A percentile compares a stretch with the other conserved stretches of the same genome.
Evolutionary conservation across 768 basidiomycete genomes (phyloP).

Genomic region (Myochromella boudieri): DNA sequence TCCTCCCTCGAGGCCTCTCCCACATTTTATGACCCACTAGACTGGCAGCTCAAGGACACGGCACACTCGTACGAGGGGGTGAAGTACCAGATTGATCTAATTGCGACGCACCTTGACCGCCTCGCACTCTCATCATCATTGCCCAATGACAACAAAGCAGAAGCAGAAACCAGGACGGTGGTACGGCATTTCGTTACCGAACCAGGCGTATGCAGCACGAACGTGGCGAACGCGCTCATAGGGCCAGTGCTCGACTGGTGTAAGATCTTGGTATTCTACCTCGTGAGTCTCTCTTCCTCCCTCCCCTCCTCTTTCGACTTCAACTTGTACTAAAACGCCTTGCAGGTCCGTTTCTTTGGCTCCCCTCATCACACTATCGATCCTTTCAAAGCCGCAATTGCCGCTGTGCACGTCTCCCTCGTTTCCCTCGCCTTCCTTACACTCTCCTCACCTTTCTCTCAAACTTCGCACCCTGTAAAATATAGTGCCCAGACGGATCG

Average conservation of each 20-base stretch:
- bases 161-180: too few relatives aligned
- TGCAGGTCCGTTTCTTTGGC: conserved; percentile 66
- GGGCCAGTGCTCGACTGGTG: conserved; percentile 42
- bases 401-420: conserved; percentile 67
- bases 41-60: conserved; percentile 71
- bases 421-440: conserved; percentile 53
- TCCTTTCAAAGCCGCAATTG: conserved; percentile 63
- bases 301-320: not conserved
- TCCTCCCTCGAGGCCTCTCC: conserved; percentile 69
- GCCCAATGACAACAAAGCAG: too few relatives aligned
- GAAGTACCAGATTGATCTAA: conserved; percentile 78
- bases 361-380: conserved; percentile 66
- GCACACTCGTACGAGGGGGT: conserved; percentile 64
- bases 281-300: conserved; percentile 50
- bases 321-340: conserved; percentile 2
- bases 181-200: conserved; percentile 64
- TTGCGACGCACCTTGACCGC: conserved; percentile 55
- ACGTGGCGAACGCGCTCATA: conserved; percentile 50
- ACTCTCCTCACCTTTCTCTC: conserved; percentile 19
- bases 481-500: conserved; percentile 58
- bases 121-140: conserved; percentile 30
- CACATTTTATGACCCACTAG: conserved; percentile 53
- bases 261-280: conserved; percentile 59
- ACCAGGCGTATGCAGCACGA: conserved; percentile 70
- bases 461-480: conserved; percentile 36